Evolutionary conservation across 352 stramenopile genomes (phyloP).

Genomic region (Globisporangium paddicum): DNA sequence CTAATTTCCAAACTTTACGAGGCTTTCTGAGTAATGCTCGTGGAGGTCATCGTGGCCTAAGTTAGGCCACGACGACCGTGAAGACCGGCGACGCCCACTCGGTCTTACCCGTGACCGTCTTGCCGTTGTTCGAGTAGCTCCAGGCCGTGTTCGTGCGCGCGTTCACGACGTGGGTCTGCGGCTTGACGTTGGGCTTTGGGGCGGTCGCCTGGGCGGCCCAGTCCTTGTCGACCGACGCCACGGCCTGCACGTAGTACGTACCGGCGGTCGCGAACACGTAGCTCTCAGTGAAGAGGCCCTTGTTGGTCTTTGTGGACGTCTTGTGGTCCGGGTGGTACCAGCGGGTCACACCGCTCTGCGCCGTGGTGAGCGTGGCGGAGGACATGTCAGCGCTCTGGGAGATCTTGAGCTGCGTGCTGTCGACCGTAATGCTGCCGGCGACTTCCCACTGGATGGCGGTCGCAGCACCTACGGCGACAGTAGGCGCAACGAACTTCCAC

Average conservation of each 20-base stretch:
- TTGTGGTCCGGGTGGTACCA: slow-evolving; percentile 58
- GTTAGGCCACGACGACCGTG: slow-evolving; percentile 6
- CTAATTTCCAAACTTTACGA: too few relatives aligned
- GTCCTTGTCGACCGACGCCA: slow-evolving; percentile 61
- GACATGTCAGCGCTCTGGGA: slow-evolving; percentile 32
- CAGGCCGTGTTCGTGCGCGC: slow-evolving; percentile 55
- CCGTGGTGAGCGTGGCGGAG: slow-evolving; percentile 17
- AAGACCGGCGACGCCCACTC: slow-evolving; percentile 41
- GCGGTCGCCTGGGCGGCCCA: slow-evolving; percentile 43
- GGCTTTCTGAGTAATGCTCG: too few relatives aligned
- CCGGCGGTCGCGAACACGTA: slow-evolving; percentile 32
- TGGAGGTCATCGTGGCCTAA: too few relatives aligned
- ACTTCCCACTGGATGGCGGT: slow-evolving; percentile 52
- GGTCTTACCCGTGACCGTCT: slow-evolving; percentile 44
- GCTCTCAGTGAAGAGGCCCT: slow-evolving; percentile 39
- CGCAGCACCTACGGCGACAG: slow-evolving; percentile 4
- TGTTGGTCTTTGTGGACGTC: slow-evolving; percentile 30
- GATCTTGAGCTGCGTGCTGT: slow-evolving; percentile 46
- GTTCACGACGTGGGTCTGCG: slow-evolving; percentile 75
- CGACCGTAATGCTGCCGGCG: slow-evolving; percentile 48
- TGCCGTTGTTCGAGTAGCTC: slow-evolving; percentile 47
- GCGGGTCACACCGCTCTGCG: slow-evolving; percentile 43
- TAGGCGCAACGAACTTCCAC: slow-evolving; percentile 34
- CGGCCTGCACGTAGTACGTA: slow-evolving; percentile 54
- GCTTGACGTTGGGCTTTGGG: slow-evolving; percentile 39